A percentile compares a stretch with the other conserved stretches of the same genome.
Evolutionary conservation across 2,329 filamentous ascomycete species (phyloP).

Genomic region (Sarocladium brachiariae): DNA sequence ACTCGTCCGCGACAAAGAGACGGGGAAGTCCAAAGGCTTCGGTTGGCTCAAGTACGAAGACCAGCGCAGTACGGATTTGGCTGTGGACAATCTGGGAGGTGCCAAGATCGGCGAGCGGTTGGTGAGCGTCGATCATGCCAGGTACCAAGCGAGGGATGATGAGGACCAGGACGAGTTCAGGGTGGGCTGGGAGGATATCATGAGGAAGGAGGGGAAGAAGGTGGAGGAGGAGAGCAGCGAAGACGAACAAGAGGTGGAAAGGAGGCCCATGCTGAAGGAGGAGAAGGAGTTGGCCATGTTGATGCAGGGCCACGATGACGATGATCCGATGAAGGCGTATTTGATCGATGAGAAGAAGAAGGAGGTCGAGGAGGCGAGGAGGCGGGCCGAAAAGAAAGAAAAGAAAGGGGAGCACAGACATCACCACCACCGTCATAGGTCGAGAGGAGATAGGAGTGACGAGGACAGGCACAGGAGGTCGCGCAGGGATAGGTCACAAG

Average conservation of each 20-base stretch:
- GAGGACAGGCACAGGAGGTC: slow-evolving; percentile 26
- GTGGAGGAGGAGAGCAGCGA: slow-evolving; percentile 34
- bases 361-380: slow-evolving; percentile 66
- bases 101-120: slow-evolving; percentile 74
- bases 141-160: slow-evolving; percentile 84
- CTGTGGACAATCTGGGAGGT: slow-evolving; percentile 91
- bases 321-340: slow-evolving; percentile 95
- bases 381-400: slow-evolving; percentile 42
- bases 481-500: slow-evolving; percentile 15
- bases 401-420: slow-evolving; percentile 40
- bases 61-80: slow-evolving; percentile 89
- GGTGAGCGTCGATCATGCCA: slow-evolving; percentile 82
- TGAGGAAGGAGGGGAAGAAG: slow-evolving; percentile 41
- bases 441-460: slow-evolving; percentile 25
- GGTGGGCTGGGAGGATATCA: slow-evolving; percentile 54
- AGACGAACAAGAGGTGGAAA: slow-evolving; percentile 36
- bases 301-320: slow-evolving; percentile 78
- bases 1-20: slow-evolving; percentile 89
- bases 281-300: slow-evolving; percentile 72
- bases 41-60: slow-evolving; percentile 98
- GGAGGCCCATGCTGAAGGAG: slow-evolving; percentile 65
- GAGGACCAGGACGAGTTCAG: slow-evolving; percentile 55
- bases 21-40: slow-evolving; percentile 90
- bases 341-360: slow-evolving; percentile 87
- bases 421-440: slow-evolving; percentile 39